Conservation (phyloP, 495 filamentous ascomycete genomes). For the Pseudotulostoma volvatum region DNA sequence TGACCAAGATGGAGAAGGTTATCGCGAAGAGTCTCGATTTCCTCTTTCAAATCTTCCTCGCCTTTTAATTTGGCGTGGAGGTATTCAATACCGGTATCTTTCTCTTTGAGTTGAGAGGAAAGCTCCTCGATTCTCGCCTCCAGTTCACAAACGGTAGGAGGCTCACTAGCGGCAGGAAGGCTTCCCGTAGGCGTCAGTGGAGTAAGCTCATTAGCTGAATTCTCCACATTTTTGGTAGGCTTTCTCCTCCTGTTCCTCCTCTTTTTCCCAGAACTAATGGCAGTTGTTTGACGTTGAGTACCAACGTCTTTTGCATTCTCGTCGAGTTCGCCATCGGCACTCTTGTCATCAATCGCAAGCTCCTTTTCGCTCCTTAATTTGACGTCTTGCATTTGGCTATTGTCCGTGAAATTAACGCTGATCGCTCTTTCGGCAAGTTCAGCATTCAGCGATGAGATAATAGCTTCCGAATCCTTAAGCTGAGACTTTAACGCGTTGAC, state of each 20-base stretch:
- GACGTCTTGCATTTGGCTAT: conserved; percentile 16
- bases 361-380: conserved; percentile 24
- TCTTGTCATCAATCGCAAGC: conserved; percentile 14
- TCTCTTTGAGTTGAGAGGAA: conserved; percentile 47
- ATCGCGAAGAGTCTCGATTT: conserved; percentile 71
- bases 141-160: conserved; percentile 24
- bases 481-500: conserved; percentile 35
- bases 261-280: conserved; percentile 25
- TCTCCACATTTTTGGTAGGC: conserved; percentile 38
- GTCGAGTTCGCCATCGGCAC: conserved; percentile 1
- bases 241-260: conserved; percentile 90
- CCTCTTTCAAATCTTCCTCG: conserved; percentile 67
- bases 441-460: conserved; percentile 24
- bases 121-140: conserved; percentile 37
- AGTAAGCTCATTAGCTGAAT: conserved; percentile 15
- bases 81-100: conserved; percentile 51
- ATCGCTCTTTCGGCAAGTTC: conserved; percentile 24
- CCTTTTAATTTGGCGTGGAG: conserved; percentile 50
- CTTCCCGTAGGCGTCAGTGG: conserved; percentile 9
- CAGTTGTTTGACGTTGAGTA: conserved; percentile 7
- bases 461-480: conserved; percentile 31
- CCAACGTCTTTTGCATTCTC: not conserved
- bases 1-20: conserved; percentile 58
- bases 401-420: conserved; percentile 22
- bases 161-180: conserved; percentile 6